These are phyloP conservation scores for Alternaria sp. DNA, from an alignment of 2,329 filamentous ascomycete genomes.

Conservation along the genomic window DNA sequence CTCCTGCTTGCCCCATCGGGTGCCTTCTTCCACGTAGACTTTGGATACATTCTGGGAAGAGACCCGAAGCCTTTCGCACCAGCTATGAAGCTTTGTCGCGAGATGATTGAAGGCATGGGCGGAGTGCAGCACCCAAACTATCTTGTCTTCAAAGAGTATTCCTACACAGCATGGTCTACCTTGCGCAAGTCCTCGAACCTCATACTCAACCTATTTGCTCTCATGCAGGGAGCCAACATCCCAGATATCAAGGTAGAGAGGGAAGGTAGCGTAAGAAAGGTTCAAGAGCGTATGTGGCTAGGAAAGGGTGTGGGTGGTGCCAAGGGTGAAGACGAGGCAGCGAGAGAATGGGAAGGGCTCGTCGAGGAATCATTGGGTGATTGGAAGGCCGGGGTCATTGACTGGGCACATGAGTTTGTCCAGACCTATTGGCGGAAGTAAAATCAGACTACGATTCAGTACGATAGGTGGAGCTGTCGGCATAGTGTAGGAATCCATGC, in stretches of 20 bases:
- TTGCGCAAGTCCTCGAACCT: slow-evolving; percentile 88
- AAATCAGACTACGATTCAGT: background rate
- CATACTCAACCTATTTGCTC: slow-evolving; percentile 91
- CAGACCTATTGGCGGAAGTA: slow-evolving; percentile 77
- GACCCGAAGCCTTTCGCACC: slow-evolving; percentile 98
- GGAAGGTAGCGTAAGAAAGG: slow-evolving; percentile 92
- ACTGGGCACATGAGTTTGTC: slow-evolving; percentile 90
- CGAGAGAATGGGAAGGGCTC: slow-evolving; percentile 83
- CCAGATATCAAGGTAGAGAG: slow-evolving; percentile 92
- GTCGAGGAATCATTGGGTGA: slow-evolving; percentile 85
- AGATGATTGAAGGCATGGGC: slow-evolving; percentile 99
- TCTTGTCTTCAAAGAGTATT: slow-evolving; percentile 90
- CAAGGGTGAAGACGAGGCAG: slow-evolving; percentile 79
- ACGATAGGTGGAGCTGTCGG: background rate
- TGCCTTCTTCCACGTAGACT: slow-evolving; percentile 98
- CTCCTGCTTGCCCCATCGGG: slow-evolving; percentile 86
- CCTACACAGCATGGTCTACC: slow-evolving; percentile 91
- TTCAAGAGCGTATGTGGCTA: slow-evolving; percentile 91
- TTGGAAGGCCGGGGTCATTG: slow-evolving; percentile 92
- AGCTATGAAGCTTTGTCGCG: slow-evolving; percentile 93
- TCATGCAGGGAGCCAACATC: slow-evolving; percentile 98
- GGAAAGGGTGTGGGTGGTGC: slow-evolving; percentile 64
- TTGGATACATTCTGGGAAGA: slow-evolving; percentile 95
- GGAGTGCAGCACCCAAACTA: slow-evolving; percentile 82
- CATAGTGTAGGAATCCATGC: background rate